Evolutionary conservation across 495 filamentous ascomycete genomes (phyloP).

Genomic region (Aspergillus nanangensis): DNA sequence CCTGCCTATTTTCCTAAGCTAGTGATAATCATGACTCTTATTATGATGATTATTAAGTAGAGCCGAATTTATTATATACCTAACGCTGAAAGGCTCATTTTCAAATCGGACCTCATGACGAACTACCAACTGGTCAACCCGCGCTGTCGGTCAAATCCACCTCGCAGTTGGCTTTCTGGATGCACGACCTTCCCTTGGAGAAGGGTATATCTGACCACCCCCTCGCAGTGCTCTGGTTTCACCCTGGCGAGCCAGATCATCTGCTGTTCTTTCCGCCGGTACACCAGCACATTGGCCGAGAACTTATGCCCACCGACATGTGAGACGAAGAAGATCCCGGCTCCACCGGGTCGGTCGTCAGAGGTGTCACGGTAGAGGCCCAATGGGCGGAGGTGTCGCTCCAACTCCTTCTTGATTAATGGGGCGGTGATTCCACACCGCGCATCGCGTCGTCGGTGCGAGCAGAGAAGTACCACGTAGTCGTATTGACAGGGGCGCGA

Average conservation of each 20-base stretch:
- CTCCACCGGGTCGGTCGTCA: constrained; percentile 81
- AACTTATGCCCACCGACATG: constrained; percentile 97
- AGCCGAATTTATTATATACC: too few relatives aligned
- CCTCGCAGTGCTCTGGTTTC: constrained; percentile 86
- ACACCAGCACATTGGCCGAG: constrained; percentile 85
- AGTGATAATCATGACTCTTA: too few relatives aligned
- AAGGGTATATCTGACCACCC: constrained; percentile 82
- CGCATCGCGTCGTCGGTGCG: constrained; percentile 84
- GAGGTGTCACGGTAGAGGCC: constrained; percentile 83
- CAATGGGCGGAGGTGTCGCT: constrained; percentile 78
- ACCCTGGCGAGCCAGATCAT: constrained; percentile 94
- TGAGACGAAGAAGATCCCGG: constrained; percentile 89
- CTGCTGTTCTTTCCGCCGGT: constrained; percentile 67
- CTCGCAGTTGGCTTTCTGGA: constrained; percentile 75
- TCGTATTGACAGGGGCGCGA: constrained; percentile 71
- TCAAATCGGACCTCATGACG: too few relatives aligned
- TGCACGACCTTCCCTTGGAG: constrained; percentile 91
- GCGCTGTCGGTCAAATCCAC: constrained; percentile 78
- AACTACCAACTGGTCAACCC: constrained; percentile 87
- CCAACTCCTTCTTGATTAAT: constrained; percentile 77
- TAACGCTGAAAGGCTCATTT: too few relatives aligned
- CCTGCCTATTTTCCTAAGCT: too few relatives aligned
- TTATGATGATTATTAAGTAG: too few relatives aligned
- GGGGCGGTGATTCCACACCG: constrained; percentile 92
- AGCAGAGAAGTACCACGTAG: constrained; percentile 89